Evolutionary conservation across 345 rosid species (phyloP).

Genomic region (Gossypium thurberi): DNA sequence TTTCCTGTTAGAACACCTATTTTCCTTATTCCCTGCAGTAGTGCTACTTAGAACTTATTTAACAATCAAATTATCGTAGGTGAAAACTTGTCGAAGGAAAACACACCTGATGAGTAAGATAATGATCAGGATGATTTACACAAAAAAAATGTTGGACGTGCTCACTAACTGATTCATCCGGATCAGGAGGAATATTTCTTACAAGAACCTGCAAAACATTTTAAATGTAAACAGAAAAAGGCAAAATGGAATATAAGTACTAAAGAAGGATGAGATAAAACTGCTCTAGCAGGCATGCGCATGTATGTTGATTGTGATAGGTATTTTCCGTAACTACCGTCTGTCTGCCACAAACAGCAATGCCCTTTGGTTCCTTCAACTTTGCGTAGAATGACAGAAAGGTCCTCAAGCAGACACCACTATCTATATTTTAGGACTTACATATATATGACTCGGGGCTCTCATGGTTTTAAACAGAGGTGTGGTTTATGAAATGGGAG

Average conservation of each 20-base stretch:
- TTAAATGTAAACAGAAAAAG: background rate
- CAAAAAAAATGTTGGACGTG: constrained; percentile 94
- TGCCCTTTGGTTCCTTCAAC: background rate
- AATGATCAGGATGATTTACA: constrained; percentile 89
- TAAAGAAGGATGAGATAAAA: background rate
- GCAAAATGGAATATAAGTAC: background rate
- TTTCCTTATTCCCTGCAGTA: background rate
- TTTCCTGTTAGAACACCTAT: background rate
- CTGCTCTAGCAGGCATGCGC: background rate
- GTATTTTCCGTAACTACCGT: background rate
- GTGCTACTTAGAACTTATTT: background rate
- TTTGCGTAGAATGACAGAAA: background rate
- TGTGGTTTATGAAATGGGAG: background rate
- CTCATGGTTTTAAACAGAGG: background rate
- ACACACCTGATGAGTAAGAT: constrained; percentile 75
- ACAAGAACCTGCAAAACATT: constrained; percentile 66
- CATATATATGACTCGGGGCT: background rate
- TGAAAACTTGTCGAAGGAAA: background rate
- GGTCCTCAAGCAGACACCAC: background rate
- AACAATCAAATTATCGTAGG: background rate
- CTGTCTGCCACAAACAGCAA: background rate
- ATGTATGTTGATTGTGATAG: background rate
- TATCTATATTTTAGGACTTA: background rate
- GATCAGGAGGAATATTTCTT: constrained; percentile 94
- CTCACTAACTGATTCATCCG: constrained; percentile 88